Evolutionary conservation across 2,329 filamentous ascomycete genomes (phyloP), one percentile per base, ranked within the genome.

Genomic region (Pseudogymnoascus sp.): DNA sequence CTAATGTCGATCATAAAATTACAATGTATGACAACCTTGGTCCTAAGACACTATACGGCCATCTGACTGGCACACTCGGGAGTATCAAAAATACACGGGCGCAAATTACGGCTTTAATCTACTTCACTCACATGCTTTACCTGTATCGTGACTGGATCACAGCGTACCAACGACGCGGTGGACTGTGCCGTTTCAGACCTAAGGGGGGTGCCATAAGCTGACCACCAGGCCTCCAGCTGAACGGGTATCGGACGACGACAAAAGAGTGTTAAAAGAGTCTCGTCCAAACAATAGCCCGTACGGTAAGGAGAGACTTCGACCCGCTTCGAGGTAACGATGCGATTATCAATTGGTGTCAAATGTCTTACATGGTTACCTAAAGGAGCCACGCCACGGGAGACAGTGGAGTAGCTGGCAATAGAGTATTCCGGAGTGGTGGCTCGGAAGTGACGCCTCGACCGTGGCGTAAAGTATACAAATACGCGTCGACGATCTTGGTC

Each of bases 1-100:
- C 48, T 55, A 55, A 55, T 55, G 48, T 33, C 48, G 48, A 55
- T 55, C 48, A 55, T 55, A 55, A 55, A 55, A 55, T 55, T 55
- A 10, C 48, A 33, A 55, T 55, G 48, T 55, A 55, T 55, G 48
- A 55, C 48, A 55, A 55, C 48, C 48, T 35, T 55, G 48, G 48
- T 55, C 48, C 48, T 55, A 55, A 55, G 48, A 55, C 48, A 55
- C 29, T 33, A 33, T 55, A 55, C 48, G 48, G 48, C 48, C 48
- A 55, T 55, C 48, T 55, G 48, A 55, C 48, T 55, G 48, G 48
- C 48, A 55, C 48, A 21, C 29, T 55, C 29, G 48, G 48, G 27
- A 29, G 48, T 29, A 45, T 55, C 35, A n/a, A 35, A 13, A 55
- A 6, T 55, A 21, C 48, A 55, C 48, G 48, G 48, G 29, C 48